These are phyloP conservation scores for Yamadazyma sp. DNA, from an alignment of 805 yeast genomes.

Conservation along the genomic window DNA sequence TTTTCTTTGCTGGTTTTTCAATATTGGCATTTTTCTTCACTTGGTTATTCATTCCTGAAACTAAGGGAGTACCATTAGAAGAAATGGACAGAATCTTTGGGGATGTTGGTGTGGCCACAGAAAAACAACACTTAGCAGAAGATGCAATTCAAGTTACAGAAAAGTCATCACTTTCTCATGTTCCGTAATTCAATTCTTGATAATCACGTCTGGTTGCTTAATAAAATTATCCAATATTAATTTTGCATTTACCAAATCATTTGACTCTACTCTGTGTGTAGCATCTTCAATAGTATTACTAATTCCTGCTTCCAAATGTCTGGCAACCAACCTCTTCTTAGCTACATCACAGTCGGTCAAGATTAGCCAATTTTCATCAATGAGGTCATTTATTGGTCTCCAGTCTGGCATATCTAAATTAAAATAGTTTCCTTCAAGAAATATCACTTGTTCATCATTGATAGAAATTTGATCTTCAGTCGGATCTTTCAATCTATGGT, in stretches of 20 bases:
- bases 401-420: slow-evolving; percentile 59
- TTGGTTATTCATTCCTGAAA: slow-evolving; percentile 54
- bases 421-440: slow-evolving; percentile 77
- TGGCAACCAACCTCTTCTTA: slow-evolving; percentile 55
- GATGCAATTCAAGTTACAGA: slow-evolving; percentile 5
- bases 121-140: slow-evolving; percentile 10
- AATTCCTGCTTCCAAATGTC: slow-evolving; percentile 63
- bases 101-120: slow-evolving; percentile 9
- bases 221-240: slow-evolving; percentile 25
- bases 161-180: slow-evolving; percentile 4
- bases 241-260: slow-evolving; percentile 65
- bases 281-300: slow-evolving; percentile 50
- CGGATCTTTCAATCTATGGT: slow-evolving; percentile 75
- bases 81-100: slow-evolving; percentile 51
- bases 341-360: slow-evolving; percentile 43
- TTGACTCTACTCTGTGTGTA: slow-evolving; percentile 43
- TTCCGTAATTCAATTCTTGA: too few species aligned
- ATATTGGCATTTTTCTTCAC: slow-evolving; percentile 36
- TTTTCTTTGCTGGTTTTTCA: slow-evolving; percentile 20
- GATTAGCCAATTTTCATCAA: slow-evolving; percentile 51
- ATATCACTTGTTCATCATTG: slow-evolving; percentile 46
- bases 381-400: slow-evolving; percentile 42
- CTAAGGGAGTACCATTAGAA: slow-evolving; percentile 72
- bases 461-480: slow-evolving; percentile 50
- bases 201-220: slow-evolving; percentile 7